Evolutionary conservation across 2,329 filamentous ascomycete species (phyloP), one percentile per base, ranked within the genome.

Genomic region (Tricladium varicosporioides): DNA sequence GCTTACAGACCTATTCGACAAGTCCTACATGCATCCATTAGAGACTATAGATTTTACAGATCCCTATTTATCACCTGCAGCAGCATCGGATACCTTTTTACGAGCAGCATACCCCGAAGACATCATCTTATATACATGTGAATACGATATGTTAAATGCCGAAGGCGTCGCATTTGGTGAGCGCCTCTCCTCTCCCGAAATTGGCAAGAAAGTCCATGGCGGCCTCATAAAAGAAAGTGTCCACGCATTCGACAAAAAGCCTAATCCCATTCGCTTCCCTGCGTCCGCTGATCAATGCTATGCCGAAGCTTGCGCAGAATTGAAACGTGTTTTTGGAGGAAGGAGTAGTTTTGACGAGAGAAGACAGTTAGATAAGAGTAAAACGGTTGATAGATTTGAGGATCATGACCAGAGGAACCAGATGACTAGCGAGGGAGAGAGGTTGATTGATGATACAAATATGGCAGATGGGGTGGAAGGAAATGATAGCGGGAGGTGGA

Each of bases 211-310:
- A 7, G 80, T 88, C 1, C 73, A 75, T 51, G 86, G 85, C 63
- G 78, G 78, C 22, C 80, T 84, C 71, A 77, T 88, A 1, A 72
- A 76, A 2, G 81, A 76, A 2, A 84, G 85, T 18, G 77, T 79
- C 27, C 85, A 88, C 66, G 85, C 79, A 0, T 88, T 85, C 79
- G 85, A 88, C 65, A 88, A 88, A 71, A 80, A 80, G 27, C 83
- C 84, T 0, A 86, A 85, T 65, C 84, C 83, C 4, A 68, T 82
- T 19, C 77, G 75, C 54, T 71, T 71, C 42, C 67, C 69, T 2
- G 61, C 67, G 45, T 56, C 52, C 0, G 69, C 69, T 1, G 66
- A 71, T 45, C 53, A 60, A 32, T 69, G 66, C 45, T 71, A 71
- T 50, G 32, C 47, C 1, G 69, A 71, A 52, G 69, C 67, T 1